These are phyloP conservation scores for Schizophyllum amplum DNA, from an alignment of 1,284 basidiomycete genomes.

Conservation along the genomic window DNA sequence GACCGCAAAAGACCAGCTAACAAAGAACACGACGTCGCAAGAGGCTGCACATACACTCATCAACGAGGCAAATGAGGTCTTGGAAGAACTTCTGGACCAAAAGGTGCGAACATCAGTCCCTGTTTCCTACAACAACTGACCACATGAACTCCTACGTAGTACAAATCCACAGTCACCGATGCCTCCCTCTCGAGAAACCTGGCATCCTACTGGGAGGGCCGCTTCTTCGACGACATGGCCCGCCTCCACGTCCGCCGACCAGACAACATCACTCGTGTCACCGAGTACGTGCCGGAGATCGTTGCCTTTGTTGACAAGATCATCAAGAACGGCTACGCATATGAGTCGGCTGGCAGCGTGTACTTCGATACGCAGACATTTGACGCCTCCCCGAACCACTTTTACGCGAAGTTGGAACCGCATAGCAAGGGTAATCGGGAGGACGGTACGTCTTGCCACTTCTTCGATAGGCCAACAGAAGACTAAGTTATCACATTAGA, in stretches of 20 bases:
- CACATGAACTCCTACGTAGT: conserved; percentile 31
- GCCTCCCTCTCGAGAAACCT: conserved; percentile 81
- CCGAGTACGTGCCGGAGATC: conserved; percentile 96
- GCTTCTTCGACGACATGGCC: conserved; percentile 92
- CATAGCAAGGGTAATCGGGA: conserved; percentile 93
- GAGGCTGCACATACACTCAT: conserved; percentile 58
- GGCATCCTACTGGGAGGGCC: conserved; percentile 85
- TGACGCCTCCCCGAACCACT: conserved; percentile 64
- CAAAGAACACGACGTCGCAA: conserved; percentile 29
- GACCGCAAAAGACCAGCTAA: conserved; percentile 31
- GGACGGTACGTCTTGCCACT: conserved; percentile 38
- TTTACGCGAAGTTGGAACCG: conserved; percentile 94
- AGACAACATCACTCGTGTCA: conserved; percentile 90
- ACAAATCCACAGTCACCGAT: conserved; percentile 78
- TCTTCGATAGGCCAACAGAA: not conserved
- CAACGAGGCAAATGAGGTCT: conserved; percentile 66
- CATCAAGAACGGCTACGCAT: conserved; percentile 85
- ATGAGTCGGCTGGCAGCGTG: conserved; percentile 82
- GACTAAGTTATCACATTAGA: not conserved
- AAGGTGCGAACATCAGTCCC: conserved; percentile 39
- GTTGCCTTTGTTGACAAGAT: conserved; percentile 85
- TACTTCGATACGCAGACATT: conserved; percentile 94
- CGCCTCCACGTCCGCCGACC: conserved; percentile 82
- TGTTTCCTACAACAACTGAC: conserved; percentile 10
- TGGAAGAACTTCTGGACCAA: conserved; percentile 68